A percentile compares a stretch with the other conserved stretches of the same genome.
These are phyloP conservation scores for Cryphonectria carpinicola DNA, from an alignment of 2,329 filamentous ascomycete genomes.

Conservation along the genomic window DNA sequence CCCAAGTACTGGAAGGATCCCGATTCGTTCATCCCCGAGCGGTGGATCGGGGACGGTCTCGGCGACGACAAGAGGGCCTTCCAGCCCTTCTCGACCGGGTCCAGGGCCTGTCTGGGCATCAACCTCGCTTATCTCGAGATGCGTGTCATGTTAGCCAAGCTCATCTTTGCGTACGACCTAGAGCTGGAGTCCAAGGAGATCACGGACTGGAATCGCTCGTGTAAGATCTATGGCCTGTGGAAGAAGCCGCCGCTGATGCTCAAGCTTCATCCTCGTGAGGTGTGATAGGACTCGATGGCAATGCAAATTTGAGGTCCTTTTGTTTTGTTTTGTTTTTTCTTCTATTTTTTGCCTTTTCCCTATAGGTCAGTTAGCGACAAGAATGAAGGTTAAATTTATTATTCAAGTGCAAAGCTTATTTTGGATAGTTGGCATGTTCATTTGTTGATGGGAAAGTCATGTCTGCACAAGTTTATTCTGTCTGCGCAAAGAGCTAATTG, in stretches of 20 bases:
- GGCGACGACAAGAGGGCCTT: conserved; percentile 34
- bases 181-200: conserved; percentile 20
- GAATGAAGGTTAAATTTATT: too few species aligned
- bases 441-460: too few species aligned
- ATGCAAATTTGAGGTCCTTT: not conserved
- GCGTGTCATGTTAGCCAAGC: conserved; percentile 35
- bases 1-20: conserved; percentile 28
- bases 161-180: conserved; percentile 37
- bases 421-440: too few species aligned
- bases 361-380: too few species aligned
- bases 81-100: conserved; percentile 36
- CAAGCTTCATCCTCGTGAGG: conserved; percentile 18
- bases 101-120: conserved; percentile 26
- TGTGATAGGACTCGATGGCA: not conserved
- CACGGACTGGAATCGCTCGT: conserved; percentile 21
- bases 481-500: too few species aligned
- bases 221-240: conserved; percentile 20
- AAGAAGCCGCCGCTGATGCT: conserved; percentile 22
- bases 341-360: too few species aligned
- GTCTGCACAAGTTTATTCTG: too few species aligned
- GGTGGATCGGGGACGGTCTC: conserved; percentile 23
- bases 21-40: conserved; percentile 20
- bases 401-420: too few species aligned
- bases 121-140: conserved; percentile 38
- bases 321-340: too few species aligned